Evolutionary conservation across 2,329 filamentous ascomycete genomes (phyloP), one percentile per base, ranked within the genome.

Genomic region (Lasiodiplodia sp.): DNA sequence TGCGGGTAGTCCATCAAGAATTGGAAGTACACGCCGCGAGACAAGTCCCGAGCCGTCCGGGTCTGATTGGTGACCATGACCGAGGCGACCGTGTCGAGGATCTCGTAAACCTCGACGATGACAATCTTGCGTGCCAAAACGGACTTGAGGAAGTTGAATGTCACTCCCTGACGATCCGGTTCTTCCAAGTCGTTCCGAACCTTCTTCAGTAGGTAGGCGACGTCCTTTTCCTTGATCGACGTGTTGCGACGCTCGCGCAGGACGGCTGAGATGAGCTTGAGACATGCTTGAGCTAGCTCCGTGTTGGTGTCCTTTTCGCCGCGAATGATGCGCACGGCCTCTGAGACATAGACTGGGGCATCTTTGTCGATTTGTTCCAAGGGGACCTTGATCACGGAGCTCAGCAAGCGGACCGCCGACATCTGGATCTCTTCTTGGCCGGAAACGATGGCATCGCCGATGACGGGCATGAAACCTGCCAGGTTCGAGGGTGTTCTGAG

Each of bases 21-120:
- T 73, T 97, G 93, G 79, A 97, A 91, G 80, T 96, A 99, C 16
- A 93, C 91, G 23, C 93, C 93, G 68, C 96, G 87, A 16, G 95
- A 94, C 47, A 97, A 85, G 77, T 97, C 93, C 65, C 96, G 88
- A 2, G 95, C 95, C 71, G 92, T 90, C 73, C 92, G 91, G 73
- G 96, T 94, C 71, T 97, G 93, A 76, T 98, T 98, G 55, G 92
- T 97, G 68, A 99, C 92, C 94, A 98, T 98, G 78, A 97, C 91
- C 3, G 88, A 90, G 57, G 93, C 93, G 37, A 97, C 91, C 74
- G 94, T 90, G 77, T 99, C 96, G 71, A 97, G 87, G 10, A 92
- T 91, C 76, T 98, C 95, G 77, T 99, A 99, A 37, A 99, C 90
- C 52, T 91, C 87, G 0, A 94, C 91, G 8, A 96, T 94, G 74